Percentiles rank a stretch among this genome's conserved stretches.
phyloP scores from a whole-genome alignment of 768 basidiomycete genomes.

The Gyrodon lividus region DNA sequence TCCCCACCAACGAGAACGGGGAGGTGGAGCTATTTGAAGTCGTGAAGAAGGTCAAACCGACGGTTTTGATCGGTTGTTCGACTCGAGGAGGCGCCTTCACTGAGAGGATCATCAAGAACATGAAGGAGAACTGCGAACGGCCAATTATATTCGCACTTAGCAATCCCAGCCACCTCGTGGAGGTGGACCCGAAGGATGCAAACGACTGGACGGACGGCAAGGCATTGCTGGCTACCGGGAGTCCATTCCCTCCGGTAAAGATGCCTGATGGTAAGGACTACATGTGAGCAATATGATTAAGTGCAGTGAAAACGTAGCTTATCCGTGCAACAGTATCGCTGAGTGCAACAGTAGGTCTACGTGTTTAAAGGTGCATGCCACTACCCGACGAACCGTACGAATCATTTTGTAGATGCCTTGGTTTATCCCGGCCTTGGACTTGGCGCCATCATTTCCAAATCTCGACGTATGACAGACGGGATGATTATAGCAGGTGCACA shows the following conservation, averaged over 20 bases:
- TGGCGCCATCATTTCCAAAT: constrained; percentile 69
- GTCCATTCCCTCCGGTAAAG: constrained; percentile 75
- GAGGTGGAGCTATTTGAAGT: constrained; percentile 63
- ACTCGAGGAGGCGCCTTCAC: constrained; percentile 78
- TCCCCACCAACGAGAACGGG: constrained; percentile 36
- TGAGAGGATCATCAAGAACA: constrained; percentile 64
- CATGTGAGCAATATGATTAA: constrained; percentile 42
- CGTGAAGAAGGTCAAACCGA: constrained; percentile 71
- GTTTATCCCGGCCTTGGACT: constrained; percentile 87
- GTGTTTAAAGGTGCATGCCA: background rate
- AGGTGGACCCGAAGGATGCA: constrained; percentile 69
- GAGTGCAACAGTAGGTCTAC: constrained; percentile 62
- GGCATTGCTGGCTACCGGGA: constrained; percentile 81
- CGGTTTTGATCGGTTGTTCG: constrained; percentile 82
- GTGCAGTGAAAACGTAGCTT: background rate
- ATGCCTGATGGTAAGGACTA: constrained; percentile 66
- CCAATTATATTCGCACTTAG: constrained; percentile 85
- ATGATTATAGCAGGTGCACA: constrained; percentile 86
- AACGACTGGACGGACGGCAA: constrained; percentile 78
- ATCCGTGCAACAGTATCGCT: constrained; percentile 48
- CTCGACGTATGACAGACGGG: constrained; percentile 67
- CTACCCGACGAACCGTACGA: background rate
- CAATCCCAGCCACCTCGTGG: constrained; percentile 77
- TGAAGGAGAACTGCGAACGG: constrained; percentile 66
- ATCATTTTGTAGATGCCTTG: constrained; percentile 56